phyloP scores from a whole-genome alignment of 2,329 filamentous ascomycete species.

The Intubia oerlemansii region DNA sequence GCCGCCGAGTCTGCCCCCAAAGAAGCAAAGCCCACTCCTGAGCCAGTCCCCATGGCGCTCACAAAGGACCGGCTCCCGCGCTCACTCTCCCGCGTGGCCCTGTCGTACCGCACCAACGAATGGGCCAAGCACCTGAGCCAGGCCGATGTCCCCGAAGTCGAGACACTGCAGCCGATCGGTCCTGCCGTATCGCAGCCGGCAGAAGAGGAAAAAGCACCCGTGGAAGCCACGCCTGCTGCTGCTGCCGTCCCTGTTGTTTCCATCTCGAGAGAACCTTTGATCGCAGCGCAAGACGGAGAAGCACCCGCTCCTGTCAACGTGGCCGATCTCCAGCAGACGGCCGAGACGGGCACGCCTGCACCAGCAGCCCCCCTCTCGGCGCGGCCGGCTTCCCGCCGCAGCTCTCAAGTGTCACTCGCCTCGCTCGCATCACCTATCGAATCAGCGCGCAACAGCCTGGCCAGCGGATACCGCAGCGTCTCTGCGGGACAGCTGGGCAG shows the following conservation, averaged over 20 bases:
- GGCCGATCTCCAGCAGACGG: slow-evolving; percentile 42
- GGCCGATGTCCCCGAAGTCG: slow-evolving; percentile 50
- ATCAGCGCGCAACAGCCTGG: too few relatives aligned
- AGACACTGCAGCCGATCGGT: slow-evolving; percentile 32
- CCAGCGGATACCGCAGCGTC: slow-evolving; percentile 8
- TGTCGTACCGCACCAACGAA: slow-evolving; percentile 80
- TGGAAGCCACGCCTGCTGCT: too few relatives aligned
- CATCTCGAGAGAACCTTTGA: too few relatives aligned
- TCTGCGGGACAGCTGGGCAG: slow-evolving; percentile 7
- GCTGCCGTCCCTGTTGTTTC: too few relatives aligned
- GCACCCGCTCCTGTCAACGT: slow-evolving; percentile 39
- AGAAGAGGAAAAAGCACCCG: neutral
- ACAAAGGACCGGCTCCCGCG: slow-evolving; percentile 43
- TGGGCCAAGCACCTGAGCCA: slow-evolving; percentile 79
- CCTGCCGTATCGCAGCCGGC: slow-evolving; percentile 6
- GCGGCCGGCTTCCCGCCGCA: too few relatives aligned
- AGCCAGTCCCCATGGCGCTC: too few relatives aligned
- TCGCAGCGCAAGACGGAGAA: slow-evolving; percentile 18
- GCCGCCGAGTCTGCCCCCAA: too few relatives aligned
- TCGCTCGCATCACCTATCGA: too few relatives aligned
- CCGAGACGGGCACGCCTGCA: slow-evolving; percentile 24
- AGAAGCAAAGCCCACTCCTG: too few relatives aligned
- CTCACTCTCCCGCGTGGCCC: slow-evolving; percentile 54
- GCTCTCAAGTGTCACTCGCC: too few relatives aligned
- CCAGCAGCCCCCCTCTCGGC: slow-evolving; percentile 13